Percentiles rank a stretch among this genome's conserved stretches.
These are phyloP conservation scores for Solanum hybrid DNA, from an alignment of 305 asterid genomes.

Conservation along the genomic window DNA sequence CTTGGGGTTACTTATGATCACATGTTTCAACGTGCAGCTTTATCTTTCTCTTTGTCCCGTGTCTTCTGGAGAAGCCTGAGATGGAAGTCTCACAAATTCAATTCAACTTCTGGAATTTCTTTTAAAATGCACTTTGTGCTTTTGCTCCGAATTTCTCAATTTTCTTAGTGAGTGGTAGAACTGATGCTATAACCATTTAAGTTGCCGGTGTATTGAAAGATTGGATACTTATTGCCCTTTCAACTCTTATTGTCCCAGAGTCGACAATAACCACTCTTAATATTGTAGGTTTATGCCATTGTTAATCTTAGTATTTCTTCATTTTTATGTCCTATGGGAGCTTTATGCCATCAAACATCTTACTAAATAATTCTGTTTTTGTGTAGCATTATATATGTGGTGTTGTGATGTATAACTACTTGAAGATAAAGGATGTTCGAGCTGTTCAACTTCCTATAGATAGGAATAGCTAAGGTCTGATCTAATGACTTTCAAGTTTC, in stretches of 20 bases:
- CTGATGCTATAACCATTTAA: neutral
- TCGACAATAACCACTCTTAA: neutral
- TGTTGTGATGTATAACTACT: slow-evolving; percentile 51
- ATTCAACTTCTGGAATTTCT: neutral
- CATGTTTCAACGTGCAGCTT: neutral
- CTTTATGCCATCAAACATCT: neutral
- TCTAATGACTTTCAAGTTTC: neutral
- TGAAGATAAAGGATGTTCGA: slow-evolving; percentile 47
- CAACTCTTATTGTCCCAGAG: neutral
- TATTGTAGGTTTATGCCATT: neutral
- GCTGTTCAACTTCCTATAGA: slow-evolving; percentile 33
- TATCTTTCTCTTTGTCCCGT: neutral
- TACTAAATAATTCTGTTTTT: neutral
- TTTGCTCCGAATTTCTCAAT: neutral
- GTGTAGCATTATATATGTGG: slow-evolving; percentile 22
- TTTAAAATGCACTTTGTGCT: neutral
- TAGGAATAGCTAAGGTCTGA: slow-evolving; percentile 38
- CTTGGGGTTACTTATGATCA: neutral
- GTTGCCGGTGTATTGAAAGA: neutral
- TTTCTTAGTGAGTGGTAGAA: neutral
- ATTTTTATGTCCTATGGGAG: neutral
- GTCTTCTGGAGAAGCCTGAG: neutral
- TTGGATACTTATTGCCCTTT: neutral
- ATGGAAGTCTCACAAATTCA: neutral
- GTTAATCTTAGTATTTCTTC: neutral